These are phyloP conservation scores for Penicillium sp. DNA, from an alignment of 2,329 filamentous ascomycete species.

Conservation along the genomic window DNA sequence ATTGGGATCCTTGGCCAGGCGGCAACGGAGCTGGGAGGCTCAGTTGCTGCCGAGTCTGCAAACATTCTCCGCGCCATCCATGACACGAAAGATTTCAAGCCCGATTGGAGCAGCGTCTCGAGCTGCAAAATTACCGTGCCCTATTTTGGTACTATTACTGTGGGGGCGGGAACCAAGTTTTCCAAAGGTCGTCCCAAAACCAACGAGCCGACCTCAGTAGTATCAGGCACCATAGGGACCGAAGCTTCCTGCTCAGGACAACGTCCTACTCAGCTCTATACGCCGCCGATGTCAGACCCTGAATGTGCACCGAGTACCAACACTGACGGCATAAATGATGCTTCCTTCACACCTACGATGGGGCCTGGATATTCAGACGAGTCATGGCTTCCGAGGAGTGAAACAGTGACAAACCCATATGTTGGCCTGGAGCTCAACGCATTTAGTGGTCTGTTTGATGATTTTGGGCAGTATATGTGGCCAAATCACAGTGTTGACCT, in stretches of 20 bases:
- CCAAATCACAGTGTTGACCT: constrained; percentile 28
- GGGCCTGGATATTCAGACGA: constrained; percentile 14
- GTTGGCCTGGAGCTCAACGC: constrained; percentile 21
- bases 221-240: not conserved
- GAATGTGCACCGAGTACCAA: constrained; percentile 6
- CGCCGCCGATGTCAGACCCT: constrained; percentile 24
- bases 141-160: constrained; percentile 45
- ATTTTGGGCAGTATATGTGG: constrained; percentile 25
- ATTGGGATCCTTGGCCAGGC: constrained; percentile 33
- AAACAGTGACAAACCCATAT: constrained; percentile 15
- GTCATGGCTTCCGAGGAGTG: constrained; percentile 19
- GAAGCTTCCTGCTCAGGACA: constrained; percentile 3
- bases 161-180: constrained; percentile 35
- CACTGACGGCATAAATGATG: not conserved
- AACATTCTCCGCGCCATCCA: constrained; percentile 41
- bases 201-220: constrained; percentile 13
- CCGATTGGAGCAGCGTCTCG: constrained; percentile 11
- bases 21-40: constrained; percentile 35
- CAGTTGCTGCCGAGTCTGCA: constrained; percentile 44
- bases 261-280: constrained; percentile 19
- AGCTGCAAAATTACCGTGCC: constrained; percentile 44
- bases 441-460: constrained; percentile 23
- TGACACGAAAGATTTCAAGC: constrained; percentile 11
- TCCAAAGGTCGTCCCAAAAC: constrained; percentile 5
- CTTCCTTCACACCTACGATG: not conserved